These are phyloP conservation scores for Teunomyces funiuensis DNA, from an alignment of 805 yeast genomes.

Conservation along the genomic window DNA sequence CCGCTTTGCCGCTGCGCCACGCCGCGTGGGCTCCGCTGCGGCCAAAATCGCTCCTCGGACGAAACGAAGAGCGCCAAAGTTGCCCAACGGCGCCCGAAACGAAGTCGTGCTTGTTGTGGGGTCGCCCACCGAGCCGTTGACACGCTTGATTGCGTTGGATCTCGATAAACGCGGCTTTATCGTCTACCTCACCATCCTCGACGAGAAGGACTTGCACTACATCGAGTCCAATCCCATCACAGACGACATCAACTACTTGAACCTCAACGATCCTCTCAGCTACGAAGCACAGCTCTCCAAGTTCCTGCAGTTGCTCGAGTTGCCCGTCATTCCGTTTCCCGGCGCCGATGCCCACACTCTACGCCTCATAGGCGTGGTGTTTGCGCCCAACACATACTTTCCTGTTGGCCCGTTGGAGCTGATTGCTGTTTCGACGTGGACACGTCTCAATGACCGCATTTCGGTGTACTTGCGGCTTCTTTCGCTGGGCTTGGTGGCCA, in stretches of 20 bases:
- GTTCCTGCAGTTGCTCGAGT: constrained; percentile 48
- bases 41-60: not conserved
- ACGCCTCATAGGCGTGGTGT: constrained; percentile 60
- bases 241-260: constrained; percentile 67
- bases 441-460: constrained; percentile 45
- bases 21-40: no score
- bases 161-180: constrained; percentile 78
- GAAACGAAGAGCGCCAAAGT: constrained; percentile 58
- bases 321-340: constrained; percentile 58
- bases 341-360: constrained; percentile 58
- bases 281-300: constrained; percentile 49
- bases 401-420: constrained; percentile 69
- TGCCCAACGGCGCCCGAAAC: constrained; percentile 68
- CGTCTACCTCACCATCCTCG: constrained; percentile 72
- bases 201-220: constrained; percentile 54
- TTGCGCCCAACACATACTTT: constrained; percentile 68
- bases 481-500: constrained; percentile 53
- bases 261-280: constrained; percentile 47
- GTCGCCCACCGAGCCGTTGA: constrained; percentile 71
- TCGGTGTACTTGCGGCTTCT: constrained; percentile 51
- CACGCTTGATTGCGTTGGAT: constrained; percentile 68
- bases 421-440: constrained; percentile 53
- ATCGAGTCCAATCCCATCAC: constrained; percentile 57
- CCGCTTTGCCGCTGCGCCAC: not conserved
- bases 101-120: constrained; percentile 78